Evolutionary conservation across 768 basidiomycete genomes (phyloP).

Genomic region (Rhodosporidiobolus odoratus): DNA sequence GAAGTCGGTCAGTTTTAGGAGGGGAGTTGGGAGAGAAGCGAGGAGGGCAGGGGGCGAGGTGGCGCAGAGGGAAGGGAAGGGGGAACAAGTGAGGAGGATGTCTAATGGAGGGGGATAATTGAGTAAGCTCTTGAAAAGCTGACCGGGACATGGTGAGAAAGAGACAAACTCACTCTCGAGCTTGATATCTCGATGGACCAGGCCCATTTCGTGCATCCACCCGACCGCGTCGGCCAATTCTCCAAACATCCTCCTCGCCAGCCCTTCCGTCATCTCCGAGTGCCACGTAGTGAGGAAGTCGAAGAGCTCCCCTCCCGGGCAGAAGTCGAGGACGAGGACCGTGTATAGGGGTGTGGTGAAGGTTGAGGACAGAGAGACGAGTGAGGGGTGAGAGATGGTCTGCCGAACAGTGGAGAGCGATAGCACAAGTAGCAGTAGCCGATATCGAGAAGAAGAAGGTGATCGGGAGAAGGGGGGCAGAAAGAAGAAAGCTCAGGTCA

Average conservation of each 20-base stretch:
- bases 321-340: constrained; percentile 69
- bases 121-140: not conserved
- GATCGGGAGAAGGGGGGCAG: not conserved
- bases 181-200: constrained; percentile 89
- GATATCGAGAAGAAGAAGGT: constrained; percentile 8
- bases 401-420: constrained; percentile 42
- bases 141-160: not conserved
- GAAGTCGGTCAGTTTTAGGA: constrained; percentile 82
- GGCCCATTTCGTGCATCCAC: constrained; percentile 78
- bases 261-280: constrained; percentile 42
- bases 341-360: constrained; percentile 69
- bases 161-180: constrained; percentile 52
- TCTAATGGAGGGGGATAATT: constrained; percentile 50
- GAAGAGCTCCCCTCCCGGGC: constrained; percentile 75
- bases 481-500: constrained; percentile 2
- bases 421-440: not conserved
- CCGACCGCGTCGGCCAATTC: constrained; percentile 72
- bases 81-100: constrained; percentile 63
- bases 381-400: constrained; percentile 75
- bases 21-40: constrained; percentile 51
- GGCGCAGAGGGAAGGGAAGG: constrained; percentile 44
- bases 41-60: constrained; percentile 44
- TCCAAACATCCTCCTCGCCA: constrained; percentile 64
- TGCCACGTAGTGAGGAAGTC: constrained; percentile 47
- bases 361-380: constrained; percentile 65